Base-by-base conservation (phyloP, 2,329 filamentous ascomycete genomes). In the Ceratocystis huliohia region DNA sequence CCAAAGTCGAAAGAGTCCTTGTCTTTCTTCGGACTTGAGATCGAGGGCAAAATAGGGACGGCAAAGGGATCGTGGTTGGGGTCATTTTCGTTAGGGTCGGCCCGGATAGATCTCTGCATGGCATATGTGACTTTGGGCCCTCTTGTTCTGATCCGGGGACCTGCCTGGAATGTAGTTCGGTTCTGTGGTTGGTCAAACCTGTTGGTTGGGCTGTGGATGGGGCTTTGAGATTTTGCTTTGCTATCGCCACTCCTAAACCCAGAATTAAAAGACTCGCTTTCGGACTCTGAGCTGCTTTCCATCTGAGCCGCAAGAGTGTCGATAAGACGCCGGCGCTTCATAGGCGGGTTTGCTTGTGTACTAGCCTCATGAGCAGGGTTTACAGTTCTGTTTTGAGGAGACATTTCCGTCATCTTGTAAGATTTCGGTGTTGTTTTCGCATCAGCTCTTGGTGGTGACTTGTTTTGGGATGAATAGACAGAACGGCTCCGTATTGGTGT, bases 271-370 rank as follows among this genome's bases (percentile, higher is more conserved):
- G 67, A 72, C 67, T 70, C 62, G 30, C 3, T 50, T 25, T 44
- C 56, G 8, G 67, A 68, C 15, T 64, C 72, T 66, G 65, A 74
- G 28, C 73, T 74, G 2, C 75, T 73, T 15, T 74, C 73, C 44
- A 72, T 74, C 69, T 79, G 78, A 1, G 75, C 76, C 5, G 73
- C 74, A 22, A 80, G 70, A 0, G 76, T 72, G 70, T 80, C 78
- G 41, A 80, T 80, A 50, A 80, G 69, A 22, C 78, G 67, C 30
- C 75, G 20, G 66, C 69, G 65, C 46, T 65, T 67, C 63, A 53
- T 56, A 30, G 62, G 63, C 13, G 57, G 53, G 22, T 62, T 66
- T 30, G 48, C 25, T 22, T 56, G 50, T 25, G 56, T 15, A 7
- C 44, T 48, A 48, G 48, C 17, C 20, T 33, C 13, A 28, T 8